These are phyloP conservation scores for Paramecium octaurelia DNA, from an alignment of 73 alveolate species.

Conservation along the genomic window DNA sequence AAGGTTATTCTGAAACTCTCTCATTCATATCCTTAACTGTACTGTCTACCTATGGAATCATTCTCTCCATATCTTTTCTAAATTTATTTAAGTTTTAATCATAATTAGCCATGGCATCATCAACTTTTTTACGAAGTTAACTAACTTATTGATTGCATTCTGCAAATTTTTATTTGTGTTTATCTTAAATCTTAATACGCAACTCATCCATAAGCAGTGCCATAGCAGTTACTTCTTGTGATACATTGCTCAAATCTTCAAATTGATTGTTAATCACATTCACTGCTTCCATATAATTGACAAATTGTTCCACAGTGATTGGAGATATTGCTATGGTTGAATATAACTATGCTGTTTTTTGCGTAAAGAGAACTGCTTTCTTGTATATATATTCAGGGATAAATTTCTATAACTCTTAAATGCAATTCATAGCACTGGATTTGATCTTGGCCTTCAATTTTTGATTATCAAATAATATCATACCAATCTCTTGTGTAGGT, in stretches of 20 bases:
- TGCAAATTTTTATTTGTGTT: slow-evolving; percentile 68
- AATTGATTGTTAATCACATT: slow-evolving; percentile 62
- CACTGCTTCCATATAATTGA: slow-evolving; percentile 66
- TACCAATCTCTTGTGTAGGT: slow-evolving; percentile 67
- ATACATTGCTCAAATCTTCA: slow-evolving; percentile 67
- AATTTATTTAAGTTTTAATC: slow-evolving; percentile 77
- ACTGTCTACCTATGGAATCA: slow-evolving; percentile 37
- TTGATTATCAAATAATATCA: slow-evolving; percentile 70
- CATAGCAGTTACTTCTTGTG: slow-evolving; percentile 70
- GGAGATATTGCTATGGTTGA: slow-evolving; percentile 66
- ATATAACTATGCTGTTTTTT: slow-evolving; percentile 3
- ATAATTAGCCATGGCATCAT: slow-evolving; percentile 77
- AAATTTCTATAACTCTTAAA: slow-evolving; percentile 50
- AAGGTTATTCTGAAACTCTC: slow-evolving; percentile 28
- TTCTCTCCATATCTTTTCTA: slow-evolving; percentile 70
- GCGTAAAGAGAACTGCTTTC: slow-evolving; percentile 46
- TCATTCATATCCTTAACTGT: slow-evolving; percentile 59
- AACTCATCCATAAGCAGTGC: slow-evolving; percentile 73
- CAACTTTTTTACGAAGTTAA: slow-evolving; percentile 68
- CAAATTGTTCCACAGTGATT: slow-evolving; percentile 72
- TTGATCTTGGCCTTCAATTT: slow-evolving; percentile 65
- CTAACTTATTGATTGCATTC: slow-evolving; percentile 68
- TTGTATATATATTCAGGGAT: slow-evolving; percentile 66
- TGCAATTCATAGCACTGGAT: slow-evolving; percentile 62
- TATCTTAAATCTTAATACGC: slow-evolving; percentile 74